Evolutionary conservation across 371 early-diverging fungal genomes (phyloP).

Genomic region (Syncephalastrum monosporum): DNA sequence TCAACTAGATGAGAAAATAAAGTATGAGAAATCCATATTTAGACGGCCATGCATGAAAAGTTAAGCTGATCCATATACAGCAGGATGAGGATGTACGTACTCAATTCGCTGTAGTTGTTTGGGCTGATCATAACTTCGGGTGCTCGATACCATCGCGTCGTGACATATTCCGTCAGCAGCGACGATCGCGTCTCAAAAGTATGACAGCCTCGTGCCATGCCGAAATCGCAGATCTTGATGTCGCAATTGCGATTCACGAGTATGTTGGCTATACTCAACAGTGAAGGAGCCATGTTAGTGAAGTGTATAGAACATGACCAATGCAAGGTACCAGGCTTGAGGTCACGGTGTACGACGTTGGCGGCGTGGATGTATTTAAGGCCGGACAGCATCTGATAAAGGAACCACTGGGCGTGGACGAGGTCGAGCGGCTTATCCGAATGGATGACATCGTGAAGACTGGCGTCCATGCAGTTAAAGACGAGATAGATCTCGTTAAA

Average conservation of each 20-base stretch:
- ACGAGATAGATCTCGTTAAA: conserved; percentile 71
- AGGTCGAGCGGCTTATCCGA: conserved; percentile 81
- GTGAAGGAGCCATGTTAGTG: background rate
- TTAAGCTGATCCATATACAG: background rate
- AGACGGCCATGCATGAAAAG: background rate
- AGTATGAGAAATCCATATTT: conserved; percentile 3
- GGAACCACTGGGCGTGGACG: conserved; percentile 84
- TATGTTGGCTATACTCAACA: conserved; percentile 63
- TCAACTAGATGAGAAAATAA: conserved; percentile 57
- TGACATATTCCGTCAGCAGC: conserved; percentile 47
- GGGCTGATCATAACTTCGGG: conserved; percentile 49
- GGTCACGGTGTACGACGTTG: conserved; percentile 78
- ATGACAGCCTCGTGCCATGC: conserved; percentile 46
- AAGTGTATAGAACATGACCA: background rate
- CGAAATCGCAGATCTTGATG: conserved; percentile 51
- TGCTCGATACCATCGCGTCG: conserved; percentile 51
- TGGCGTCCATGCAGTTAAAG: conserved; percentile 88
- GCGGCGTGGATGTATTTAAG: conserved; percentile 88
- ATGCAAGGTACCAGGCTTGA: conserved; percentile 63
- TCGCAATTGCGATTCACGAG: conserved; percentile 91
- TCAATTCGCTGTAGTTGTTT: conserved; percentile 36
- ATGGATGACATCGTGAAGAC: conserved; percentile 85
- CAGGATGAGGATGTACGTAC: conserved; percentile 18
- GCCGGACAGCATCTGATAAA: conserved; percentile 84
- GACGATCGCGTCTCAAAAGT: conserved; percentile 22